Percentiles rank a stretch among this genome's conserved stretches.
Conservation (phyloP, 441 rosid species). For the Arabidopsis lyrata region DNA sequence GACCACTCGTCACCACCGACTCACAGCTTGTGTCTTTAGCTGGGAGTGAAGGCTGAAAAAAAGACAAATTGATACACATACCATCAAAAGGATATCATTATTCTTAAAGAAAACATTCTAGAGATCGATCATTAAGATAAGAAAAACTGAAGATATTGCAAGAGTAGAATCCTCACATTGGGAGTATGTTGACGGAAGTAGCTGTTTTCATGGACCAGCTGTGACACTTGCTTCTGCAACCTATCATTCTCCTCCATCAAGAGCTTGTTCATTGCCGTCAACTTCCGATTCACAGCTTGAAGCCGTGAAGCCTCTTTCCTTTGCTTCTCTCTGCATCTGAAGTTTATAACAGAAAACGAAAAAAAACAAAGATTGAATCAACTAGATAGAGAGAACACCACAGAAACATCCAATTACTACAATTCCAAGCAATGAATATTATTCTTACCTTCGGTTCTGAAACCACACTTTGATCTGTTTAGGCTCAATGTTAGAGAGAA, state of each 20-base stretch:
- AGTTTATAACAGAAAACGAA: slow-evolving; percentile 34
- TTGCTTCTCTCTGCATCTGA: slow-evolving; percentile 97
- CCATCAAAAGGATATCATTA: neutral
- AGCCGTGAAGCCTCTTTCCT: slow-evolving; percentile 98
- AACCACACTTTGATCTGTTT: slow-evolving; percentile 99
- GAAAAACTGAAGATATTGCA: slow-evolving; percentile 8
- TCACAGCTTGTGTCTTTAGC: slow-evolving; percentile 98
- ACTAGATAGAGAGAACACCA: neutral
- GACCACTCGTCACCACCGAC: slow-evolving; percentile 97
- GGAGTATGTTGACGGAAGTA: slow-evolving; percentile 93
- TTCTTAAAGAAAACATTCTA: neutral
- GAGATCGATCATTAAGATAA: neutral
- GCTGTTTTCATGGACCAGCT: slow-evolving; percentile 94
- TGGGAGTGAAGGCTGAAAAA: slow-evolving; percentile 76
- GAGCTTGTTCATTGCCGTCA: slow-evolving; percentile 97
- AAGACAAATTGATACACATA: neutral
- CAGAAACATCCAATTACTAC: neutral
- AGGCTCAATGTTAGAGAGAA: slow-evolving; percentile 96
- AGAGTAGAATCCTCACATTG: slow-evolving; percentile 58
- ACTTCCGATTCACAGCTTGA: slow-evolving; percentile 94
- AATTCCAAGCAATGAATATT: neutral
- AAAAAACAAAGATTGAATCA: neutral
- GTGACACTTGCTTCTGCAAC: slow-evolving; percentile 99
- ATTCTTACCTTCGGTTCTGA: slow-evolving; percentile 88
- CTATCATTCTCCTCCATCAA: slow-evolving; percentile 99